Conservation (phyloP, 2,329 filamentous ascomycete genomes). For the Monilinia laxa region DNA sequence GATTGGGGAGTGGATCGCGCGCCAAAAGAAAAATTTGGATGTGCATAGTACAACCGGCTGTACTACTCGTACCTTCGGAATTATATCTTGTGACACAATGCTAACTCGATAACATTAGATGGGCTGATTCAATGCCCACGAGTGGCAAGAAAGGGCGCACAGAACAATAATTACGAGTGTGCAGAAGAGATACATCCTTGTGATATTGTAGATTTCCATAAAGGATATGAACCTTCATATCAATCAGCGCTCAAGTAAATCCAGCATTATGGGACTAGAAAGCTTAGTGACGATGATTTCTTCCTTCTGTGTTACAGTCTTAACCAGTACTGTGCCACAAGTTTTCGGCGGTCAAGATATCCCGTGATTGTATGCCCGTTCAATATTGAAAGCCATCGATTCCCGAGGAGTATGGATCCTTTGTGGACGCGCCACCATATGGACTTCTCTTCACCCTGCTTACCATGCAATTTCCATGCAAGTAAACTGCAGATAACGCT, state of each 20-base stretch:
- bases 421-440: neutral
- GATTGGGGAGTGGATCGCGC: neutral
- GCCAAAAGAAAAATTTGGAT: slow-evolving; percentile 1
- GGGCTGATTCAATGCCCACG: neutral
- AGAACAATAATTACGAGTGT: neutral
- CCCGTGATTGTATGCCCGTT: slow-evolving; percentile 5
- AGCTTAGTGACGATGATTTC: neutral
- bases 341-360: neutral
- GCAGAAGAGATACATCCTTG: neutral
- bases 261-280: neutral
- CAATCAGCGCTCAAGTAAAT: neutral
- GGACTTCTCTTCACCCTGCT: neutral
- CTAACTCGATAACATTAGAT: neutral
- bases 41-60: slow-evolving; percentile 10
- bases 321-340: neutral
- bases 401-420: neutral
- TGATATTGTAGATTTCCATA: neutral
- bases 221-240: neutral
- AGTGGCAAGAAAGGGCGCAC: neutral
- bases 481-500: slow-evolving; percentile 10
- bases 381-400: neutral
- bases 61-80: slow-evolving; percentile 8
- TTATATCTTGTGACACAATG: slow-evolving; percentile 1
- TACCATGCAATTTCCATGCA: slow-evolving; percentile 14
- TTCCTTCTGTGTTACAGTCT: slow-evolving; percentile 1